A percentile compares a stretch with the other conserved stretches of the same genome.
Evolutionary conservation across 2,329 filamentous ascomycete genomes (phyloP).

Genomic region (Grosmannia serpens): DNA sequence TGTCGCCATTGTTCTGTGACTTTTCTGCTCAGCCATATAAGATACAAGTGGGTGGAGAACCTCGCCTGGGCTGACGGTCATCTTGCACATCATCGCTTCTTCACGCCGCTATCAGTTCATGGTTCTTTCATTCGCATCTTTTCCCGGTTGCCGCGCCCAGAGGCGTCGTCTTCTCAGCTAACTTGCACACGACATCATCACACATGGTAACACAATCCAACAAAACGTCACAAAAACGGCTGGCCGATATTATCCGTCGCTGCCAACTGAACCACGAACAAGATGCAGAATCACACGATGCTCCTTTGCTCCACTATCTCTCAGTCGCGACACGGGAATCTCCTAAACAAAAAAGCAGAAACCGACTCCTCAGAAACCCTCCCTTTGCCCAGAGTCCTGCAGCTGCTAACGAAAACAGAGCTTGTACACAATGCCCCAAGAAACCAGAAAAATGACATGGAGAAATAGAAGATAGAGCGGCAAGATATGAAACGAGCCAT

Average conservation of each 20-base stretch:
- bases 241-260: neutral
- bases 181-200: neutral
- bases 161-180: neutral
- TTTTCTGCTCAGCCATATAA: too few species aligned
- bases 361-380: constrained; percentile 12
- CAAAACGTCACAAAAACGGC: neutral
- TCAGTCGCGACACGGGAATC: constrained; percentile 12
- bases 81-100: too few species aligned
- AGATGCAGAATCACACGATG: constrained; percentile 6
- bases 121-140: neutral
- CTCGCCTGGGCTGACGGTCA: too few species aligned
- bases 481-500: neutral
- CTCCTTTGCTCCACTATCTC: constrained; percentile 9
- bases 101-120: constrained; percentile 31
- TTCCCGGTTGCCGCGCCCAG: neutral
- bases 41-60: too few species aligned
- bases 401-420: neutral
- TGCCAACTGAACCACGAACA: constrained; percentile 7
- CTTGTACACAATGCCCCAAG: constrained; percentile 2
- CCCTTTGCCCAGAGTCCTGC: constrained; percentile 6
- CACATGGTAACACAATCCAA: neutral
- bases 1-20: too few species aligned
- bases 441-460: neutral
- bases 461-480: neutral
- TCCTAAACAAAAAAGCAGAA: constrained; percentile 5